These are phyloP conservation scores for Amylocystis lapponica DNA, from an alignment of 768 basidiomycete species.

Conservation along the genomic window DNA sequence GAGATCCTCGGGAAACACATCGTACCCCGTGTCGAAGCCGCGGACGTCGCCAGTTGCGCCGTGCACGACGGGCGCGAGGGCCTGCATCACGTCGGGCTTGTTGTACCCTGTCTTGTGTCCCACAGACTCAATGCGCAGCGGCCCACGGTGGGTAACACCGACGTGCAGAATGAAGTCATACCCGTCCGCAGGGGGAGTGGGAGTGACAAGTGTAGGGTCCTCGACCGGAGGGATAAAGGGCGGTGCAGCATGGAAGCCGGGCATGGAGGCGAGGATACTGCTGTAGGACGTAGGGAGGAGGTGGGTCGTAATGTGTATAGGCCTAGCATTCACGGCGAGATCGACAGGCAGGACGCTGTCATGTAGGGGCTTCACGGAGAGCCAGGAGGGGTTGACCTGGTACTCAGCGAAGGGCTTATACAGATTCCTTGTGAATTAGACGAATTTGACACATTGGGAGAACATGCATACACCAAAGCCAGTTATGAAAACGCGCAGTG, in stretches of 20 bases:
- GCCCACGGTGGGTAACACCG: conserved; percentile 59
- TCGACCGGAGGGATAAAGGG: conserved; percentile 41
- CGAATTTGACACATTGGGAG: neutral
- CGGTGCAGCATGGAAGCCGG: conserved; percentile 53
- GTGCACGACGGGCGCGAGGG: conserved; percentile 33
- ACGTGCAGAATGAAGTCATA: conserved; percentile 71
- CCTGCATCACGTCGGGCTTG: conserved; percentile 52
- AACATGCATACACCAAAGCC: conserved; percentile 44
- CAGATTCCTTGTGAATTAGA: neutral
- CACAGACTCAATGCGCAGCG: conserved; percentile 53
- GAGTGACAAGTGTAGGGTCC: conserved; percentile 30
- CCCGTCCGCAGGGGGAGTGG: conserved; percentile 41
- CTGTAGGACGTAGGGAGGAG: conserved; percentile 55
- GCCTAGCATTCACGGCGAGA: conserved; percentile 12
- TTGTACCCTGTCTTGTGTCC: conserved; percentile 62
- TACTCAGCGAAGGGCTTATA: conserved; percentile 14
- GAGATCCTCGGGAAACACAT: conserved; percentile 48
- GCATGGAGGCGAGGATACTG: conserved; percentile 46
- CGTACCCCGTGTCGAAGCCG: conserved; percentile 37
- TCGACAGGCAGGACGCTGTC: conserved; percentile 43
- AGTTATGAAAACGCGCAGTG: conserved; percentile 43
- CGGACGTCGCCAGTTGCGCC: conserved; percentile 8
- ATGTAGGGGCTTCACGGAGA: conserved; percentile 59
- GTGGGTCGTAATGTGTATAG: conserved; percentile 55
- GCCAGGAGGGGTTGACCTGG: conserved; percentile 59